Evolutionary conservation across 805 yeast species (phyloP), one percentile per base, ranked within the genome.

Genomic region (Sugiyamaella chiloensis): DNA sequence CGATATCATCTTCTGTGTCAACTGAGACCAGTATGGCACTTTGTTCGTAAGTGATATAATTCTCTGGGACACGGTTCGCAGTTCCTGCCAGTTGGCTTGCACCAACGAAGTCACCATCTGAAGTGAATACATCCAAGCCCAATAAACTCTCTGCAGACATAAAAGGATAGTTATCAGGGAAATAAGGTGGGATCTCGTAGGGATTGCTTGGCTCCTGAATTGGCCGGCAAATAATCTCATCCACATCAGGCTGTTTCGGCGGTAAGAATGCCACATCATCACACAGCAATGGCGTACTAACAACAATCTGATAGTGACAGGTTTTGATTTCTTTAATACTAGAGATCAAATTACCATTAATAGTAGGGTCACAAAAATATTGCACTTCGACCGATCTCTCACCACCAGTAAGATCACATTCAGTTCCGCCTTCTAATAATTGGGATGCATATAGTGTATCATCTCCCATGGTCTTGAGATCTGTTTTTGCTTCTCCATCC

Each of bases 361-460:
- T 12, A 9, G 4, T 21, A 34, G 37, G 37, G 19, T 34, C 20
- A 61, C 91, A 85, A 29, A 70, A 67, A 59, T 78, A 83, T 42
- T 73, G 74, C 4, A 85, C 65, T 47, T 81, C 85, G 2, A 78
- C 67, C 3, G 69, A 59, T 44, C 91, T 71, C 2, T 76, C 76
- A 23, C 65, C 60, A 2, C 71, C 71, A 0, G 86, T 81, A 40
- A 80, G 60, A 55, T 80, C 86, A 63, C 93, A 85, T 2, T 67
- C 45, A 17, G 75, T 74, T 6, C 91, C 93, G 61, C 66, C 47
- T 50, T 65, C 65, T 60, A 81, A 60, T 9, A 63, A 52, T 34
- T 65, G 69, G 53, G 52, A 72, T 52, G 51, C 61, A 67, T 53
- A 66, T 29, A 27, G 39, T 17, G 40, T 17, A 8, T 23, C 44